These are phyloP conservation scores for Rhizophlyctis rosea DNA, from an alignment of 192 early-diverging fungal genomes.

Conservation along the genomic window DNA sequence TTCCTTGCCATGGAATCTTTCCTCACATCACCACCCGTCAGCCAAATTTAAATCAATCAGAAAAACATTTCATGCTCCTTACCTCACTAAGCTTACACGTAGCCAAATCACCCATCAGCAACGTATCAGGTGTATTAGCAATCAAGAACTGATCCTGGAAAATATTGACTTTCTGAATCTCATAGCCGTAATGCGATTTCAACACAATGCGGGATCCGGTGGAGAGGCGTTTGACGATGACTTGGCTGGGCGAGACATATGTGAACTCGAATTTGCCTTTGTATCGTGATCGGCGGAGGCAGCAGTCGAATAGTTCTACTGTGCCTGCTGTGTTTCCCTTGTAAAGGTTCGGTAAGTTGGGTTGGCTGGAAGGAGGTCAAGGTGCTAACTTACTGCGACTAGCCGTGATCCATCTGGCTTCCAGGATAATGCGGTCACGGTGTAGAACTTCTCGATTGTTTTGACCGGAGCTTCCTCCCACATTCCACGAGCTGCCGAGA, in stretches of 20 bases:
- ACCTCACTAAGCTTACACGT: conserved; percentile 63
- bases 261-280: conserved; percentile 72
- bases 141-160: conserved; percentile 67
- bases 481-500: conserved; percentile 28
- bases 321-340: conserved; percentile 57
- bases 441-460: conserved; percentile 60
- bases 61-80: not conserved
- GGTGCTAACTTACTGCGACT: conserved; percentile 35
- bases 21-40: no score
- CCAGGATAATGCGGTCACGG: conserved; percentile 54
- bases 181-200: conserved; percentile 64
- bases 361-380: not conserved
- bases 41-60: not conserved
- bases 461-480: conserved; percentile 62
- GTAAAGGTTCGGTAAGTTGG: conserved; percentile 1
- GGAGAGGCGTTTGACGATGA: conserved; percentile 66
- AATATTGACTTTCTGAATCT: conserved; percentile 66
- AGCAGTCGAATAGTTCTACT: conserved; percentile 66
- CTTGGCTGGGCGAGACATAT: conserved; percentile 61
- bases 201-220: conserved; percentile 65
- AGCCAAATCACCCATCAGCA: conserved; percentile 62
- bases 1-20: conserved; percentile 58
- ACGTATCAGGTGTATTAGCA: conserved; percentile 59
- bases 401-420: conserved; percentile 63
- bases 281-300: conserved; percentile 57